Evolutionary conservation across 139 green algal species (phyloP), one percentile per base, ranked within the genome.

Genomic region (Volvox africanus): DNA sequence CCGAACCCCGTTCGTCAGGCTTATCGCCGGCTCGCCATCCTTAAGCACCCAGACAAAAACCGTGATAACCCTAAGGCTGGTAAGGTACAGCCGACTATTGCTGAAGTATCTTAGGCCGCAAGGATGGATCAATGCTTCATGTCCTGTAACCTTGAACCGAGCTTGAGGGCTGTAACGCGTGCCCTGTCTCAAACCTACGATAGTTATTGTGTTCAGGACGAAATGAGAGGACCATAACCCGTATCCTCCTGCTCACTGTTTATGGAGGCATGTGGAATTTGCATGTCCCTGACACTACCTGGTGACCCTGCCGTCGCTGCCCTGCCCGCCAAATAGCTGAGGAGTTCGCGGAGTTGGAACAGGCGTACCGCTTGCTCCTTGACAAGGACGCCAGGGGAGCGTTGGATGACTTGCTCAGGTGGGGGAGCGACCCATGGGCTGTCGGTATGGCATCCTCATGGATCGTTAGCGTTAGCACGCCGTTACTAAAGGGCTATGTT

Each of bases 31-130:
- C 82, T 97, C 14, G 97, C 97, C 0, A 92, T 98, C 19, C 67
- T 93, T 6, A 97, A 97, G 93, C 97, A 98, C 81, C 97, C 97
- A 2, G 97, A 98, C 91, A 98, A 98, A 82, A 94, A 97, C 89
- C 86, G 88, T 73, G 91, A 95, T 86, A 95, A 97, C 61, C 93
- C 93, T 1, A 94, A 95, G 61, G 95, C 94, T 87, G 94, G 92
- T 95, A 50, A 30, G 16, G 65, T 28, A 16, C 65, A 55, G 44
- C 44, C 44, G 44, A 55, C 5, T 55, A 55, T 9, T 55, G 44
- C 44, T 55, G 9, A 55, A 55, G 44, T 55, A 55, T 55, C 44
- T 5, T 14, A n/a, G n/a, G n/a, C n/a, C n/a, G n/a, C n/a, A n/a
- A n/a, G n/a, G n/a, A n/a, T n/a, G n/a, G n/a, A n/a, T n/a, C n/a